Percentiles rank a stretch among this genome's conserved stretches.
phyloP scores from a whole-genome alignment of 225 moss, liverwort and hornwort species.

The Sphagnum tenellum region DNA sequence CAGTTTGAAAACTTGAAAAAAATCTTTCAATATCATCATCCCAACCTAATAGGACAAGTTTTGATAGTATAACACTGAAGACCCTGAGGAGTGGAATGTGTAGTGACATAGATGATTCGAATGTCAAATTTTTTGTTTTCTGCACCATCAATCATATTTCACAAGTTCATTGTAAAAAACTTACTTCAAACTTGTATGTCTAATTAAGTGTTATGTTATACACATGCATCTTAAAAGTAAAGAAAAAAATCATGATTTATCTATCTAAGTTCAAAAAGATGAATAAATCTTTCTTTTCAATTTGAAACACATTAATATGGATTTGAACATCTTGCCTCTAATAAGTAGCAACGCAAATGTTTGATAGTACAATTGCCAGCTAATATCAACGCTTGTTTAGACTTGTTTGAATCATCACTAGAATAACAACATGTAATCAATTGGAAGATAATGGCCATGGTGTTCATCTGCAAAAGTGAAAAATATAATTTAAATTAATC shows the following conservation, averaged over 20 bases:
- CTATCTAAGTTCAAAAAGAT: too few species aligned
- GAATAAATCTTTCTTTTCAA: background rate
- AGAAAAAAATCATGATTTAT: too few species aligned
- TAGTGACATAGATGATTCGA: slow-evolving; percentile 29
- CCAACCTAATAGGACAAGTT: slow-evolving; percentile 79
- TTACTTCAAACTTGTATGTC: too few species aligned
- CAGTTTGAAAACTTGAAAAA: slow-evolving; percentile 38
- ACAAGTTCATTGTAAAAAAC: too few species aligned
- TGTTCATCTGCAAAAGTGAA: slow-evolving; percentile 50
- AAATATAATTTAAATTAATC: background rate
- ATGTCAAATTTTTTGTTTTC: too few species aligned
- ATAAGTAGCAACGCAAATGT: slow-evolving; percentile 43
- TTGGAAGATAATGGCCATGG: slow-evolving; percentile 76
- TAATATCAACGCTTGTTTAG: slow-evolving; percentile 37
- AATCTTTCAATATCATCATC: slow-evolving; percentile 55
- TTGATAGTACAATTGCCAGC: slow-evolving; percentile 53
- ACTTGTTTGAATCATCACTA: too few species aligned
- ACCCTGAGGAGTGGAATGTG: slow-evolving; percentile 94
- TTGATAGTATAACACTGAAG: slow-evolving; percentile 69
- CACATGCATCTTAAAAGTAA: too few species aligned
- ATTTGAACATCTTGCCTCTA: slow-evolving; percentile 17
- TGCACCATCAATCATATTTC: too few species aligned
- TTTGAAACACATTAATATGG: too few species aligned
- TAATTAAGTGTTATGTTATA: too few species aligned
- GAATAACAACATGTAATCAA: slow-evolving; percentile 62